These are phyloP conservation scores for Boletus sp. DNA, from an alignment of 1,284 basidiomycete species.

Conservation along the genomic window DNA sequence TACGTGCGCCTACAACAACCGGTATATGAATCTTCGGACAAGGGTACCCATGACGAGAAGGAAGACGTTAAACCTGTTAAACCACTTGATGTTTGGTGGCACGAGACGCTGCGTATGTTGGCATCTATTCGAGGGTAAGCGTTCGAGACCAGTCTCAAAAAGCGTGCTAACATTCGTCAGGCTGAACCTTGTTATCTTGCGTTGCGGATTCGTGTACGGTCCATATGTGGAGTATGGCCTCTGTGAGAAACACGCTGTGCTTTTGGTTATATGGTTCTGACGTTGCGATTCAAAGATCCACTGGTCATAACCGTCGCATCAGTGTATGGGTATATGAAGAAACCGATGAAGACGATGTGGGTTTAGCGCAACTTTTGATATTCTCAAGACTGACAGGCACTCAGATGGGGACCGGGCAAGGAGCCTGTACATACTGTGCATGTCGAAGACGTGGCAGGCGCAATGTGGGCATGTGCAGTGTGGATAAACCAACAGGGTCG, in stretches of 20 bases:
- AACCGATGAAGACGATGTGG: conserved; percentile 84
- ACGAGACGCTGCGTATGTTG: conserved; percentile 75
- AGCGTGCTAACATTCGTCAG: conserved; percentile 36
- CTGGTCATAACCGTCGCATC: conserved; percentile 74
- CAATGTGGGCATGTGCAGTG: conserved; percentile 67
- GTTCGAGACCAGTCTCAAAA: not conserved
- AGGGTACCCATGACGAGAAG: conserved; percentile 65
- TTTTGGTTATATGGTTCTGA: conserved; percentile 14
- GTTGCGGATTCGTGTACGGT: conserved; percentile 70
- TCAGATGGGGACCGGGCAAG: conserved; percentile 70
- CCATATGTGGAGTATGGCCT: conserved; percentile 70
- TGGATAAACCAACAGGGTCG: conserved; percentile 69
- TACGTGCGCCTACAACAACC: conserved; percentile 80
- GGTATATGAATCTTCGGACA: conserved; percentile 76
- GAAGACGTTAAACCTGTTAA: conserved; percentile 73
- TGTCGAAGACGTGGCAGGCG: conserved; percentile 72
- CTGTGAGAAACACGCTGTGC: conserved; percentile 40
- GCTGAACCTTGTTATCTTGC: conserved; percentile 76
- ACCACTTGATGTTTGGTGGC: conserved; percentile 83
- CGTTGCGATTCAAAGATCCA: conserved; percentile 31
- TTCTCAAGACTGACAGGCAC: conserved; percentile 5
- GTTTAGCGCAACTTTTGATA: conserved; percentile 23
- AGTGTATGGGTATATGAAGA: conserved; percentile 78
- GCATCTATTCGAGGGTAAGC: conserved; percentile 65
- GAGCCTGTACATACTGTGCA: conserved; percentile 80